Percentiles rank a stretch among this genome's conserved stretches.
Evolutionary conservation across 2,329 filamentous ascomycete species (phyloP).

Genomic region (Ceratocystis eucalypticola): DNA sequence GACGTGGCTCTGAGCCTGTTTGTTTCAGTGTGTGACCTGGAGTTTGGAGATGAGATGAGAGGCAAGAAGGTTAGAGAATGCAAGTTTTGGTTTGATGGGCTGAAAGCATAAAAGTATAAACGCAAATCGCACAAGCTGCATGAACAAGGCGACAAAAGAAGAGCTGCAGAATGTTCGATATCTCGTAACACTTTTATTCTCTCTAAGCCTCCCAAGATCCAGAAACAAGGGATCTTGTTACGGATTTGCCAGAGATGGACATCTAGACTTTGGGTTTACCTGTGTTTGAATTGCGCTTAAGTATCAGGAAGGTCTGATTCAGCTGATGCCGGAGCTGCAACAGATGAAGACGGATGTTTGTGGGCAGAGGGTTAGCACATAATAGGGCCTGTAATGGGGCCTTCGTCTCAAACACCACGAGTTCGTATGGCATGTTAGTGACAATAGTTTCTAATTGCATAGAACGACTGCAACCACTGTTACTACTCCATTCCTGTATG

Average conservation of each 20-base stretch:
- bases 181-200: background rate
- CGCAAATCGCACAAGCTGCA: background rate
- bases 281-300: background rate
- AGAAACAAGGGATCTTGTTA: background rate
- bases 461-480: background rate
- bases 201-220: background rate
- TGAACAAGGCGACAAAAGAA: background rate
- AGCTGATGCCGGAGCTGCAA: background rate
- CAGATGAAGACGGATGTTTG: background rate
- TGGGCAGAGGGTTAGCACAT: background rate
- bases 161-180: background rate
- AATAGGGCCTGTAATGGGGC: too few species aligned
- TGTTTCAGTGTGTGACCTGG: background rate
- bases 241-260: background rate
- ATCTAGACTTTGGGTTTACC: background rate
- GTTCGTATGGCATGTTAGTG: too few species aligned
- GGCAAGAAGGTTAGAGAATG: background rate
- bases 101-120: conserved; percentile 2
- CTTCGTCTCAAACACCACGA: too few species aligned
- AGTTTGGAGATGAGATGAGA: background rate
- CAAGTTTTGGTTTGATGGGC: background rate
- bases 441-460: background rate
- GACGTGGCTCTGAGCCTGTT: background rate
- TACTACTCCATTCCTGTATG: background rate
- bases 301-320: background rate